These are phyloP conservation scores for Babesia ovis DNA, from an alignment of 169 alveolate genomes.

Conservation along the genomic window DNA sequence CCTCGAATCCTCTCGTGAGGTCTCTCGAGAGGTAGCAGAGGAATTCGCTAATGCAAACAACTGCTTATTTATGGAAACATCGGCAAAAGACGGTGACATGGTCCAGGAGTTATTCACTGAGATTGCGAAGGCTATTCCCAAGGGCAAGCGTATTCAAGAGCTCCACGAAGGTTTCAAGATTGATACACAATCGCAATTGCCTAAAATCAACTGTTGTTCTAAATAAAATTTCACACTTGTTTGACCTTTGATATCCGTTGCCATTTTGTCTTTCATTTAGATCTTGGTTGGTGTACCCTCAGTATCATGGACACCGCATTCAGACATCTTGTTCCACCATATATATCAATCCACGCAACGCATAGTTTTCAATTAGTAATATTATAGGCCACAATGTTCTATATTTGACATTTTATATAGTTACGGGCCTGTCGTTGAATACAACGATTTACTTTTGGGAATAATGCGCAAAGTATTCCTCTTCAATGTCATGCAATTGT, in stretches of 20 bases:
- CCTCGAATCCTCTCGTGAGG: constrained; percentile 81
- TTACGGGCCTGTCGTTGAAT: background rate
- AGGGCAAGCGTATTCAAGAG: constrained; percentile 61
- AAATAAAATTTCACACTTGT: background rate
- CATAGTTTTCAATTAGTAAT: too few species aligned
- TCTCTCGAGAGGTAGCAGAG: constrained; percentile 81
- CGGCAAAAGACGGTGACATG: constrained; percentile 89
- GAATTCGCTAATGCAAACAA: constrained; percentile 87
- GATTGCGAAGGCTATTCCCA: constrained; percentile 69
- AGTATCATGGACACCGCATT: too few species aligned
- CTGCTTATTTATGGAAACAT: constrained; percentile 86
- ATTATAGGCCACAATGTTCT: too few species aligned
- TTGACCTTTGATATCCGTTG: background rate
- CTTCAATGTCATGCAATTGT: constrained; percentile 90
- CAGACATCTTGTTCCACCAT: too few species aligned
- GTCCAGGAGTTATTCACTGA: constrained; percentile 84
- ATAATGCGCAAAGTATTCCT: constrained; percentile 76
- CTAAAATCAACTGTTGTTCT: constrained; percentile 28
- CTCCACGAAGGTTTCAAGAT: constrained; percentile 66
- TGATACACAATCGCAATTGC: constrained; percentile 14
- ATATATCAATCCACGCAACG: too few species aligned
- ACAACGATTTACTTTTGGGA: background rate
- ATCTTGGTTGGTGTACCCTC: too few species aligned
- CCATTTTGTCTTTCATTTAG: too few species aligned
- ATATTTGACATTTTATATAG: too few species aligned